These are phyloP conservation scores for Micractinium conductrix DNA, from an alignment of 139 green algal genomes.

Conservation along the genomic window DNA sequence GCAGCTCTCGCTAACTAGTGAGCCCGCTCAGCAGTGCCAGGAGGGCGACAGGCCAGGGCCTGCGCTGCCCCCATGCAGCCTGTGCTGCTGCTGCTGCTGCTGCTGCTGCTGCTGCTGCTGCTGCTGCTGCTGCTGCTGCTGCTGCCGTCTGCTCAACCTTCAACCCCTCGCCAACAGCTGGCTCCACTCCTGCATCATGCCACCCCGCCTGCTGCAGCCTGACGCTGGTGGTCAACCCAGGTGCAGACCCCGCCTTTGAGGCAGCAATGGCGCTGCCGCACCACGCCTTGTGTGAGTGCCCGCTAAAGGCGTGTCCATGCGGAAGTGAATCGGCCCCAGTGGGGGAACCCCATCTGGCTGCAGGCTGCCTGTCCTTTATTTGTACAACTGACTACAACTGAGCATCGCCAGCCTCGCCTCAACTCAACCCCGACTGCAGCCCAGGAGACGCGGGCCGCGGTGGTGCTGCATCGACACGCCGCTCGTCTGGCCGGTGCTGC, in stretches of 20 bases:
- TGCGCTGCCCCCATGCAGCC: neutral
- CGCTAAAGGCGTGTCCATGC: too few species aligned
- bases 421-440: too few species aligned
- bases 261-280: neutral
- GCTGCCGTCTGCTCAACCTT: neutral
- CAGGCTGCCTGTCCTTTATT: too few species aligned
- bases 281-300: constrained; percentile 9
- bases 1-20: neutral
- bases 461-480: neutral
- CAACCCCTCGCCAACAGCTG: neutral
- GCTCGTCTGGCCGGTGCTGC: neutral
- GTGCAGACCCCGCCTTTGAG: constrained; percentile 7
- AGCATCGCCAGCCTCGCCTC: too few species aligned
- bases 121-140: neutral
- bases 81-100: neutral
- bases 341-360: too few species aligned
- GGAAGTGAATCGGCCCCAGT: too few species aligned
- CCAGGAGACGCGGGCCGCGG: neutral
- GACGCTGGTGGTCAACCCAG: constrained; percentile 8
- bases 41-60: too few species aligned
- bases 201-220: too few species aligned
- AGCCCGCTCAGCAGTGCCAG: too few species aligned
- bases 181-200: neutral
- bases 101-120: neutral
- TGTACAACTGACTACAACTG: too few species aligned